Base-by-base conservation (phyloP, 331 rosid species). In the Erythrophleum ivorense region DNA sequence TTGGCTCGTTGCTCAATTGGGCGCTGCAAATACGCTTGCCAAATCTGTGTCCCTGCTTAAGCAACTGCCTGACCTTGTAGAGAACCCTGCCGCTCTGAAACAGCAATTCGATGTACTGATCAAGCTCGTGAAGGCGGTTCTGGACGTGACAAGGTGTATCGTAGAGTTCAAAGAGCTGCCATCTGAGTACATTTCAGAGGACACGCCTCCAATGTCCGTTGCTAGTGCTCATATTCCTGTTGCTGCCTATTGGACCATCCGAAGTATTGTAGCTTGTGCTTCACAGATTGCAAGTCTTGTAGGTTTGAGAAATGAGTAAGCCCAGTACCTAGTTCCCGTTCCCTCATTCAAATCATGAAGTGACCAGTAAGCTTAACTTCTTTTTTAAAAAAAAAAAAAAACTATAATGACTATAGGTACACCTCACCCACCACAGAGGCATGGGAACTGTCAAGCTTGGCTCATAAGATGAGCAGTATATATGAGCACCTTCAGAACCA, bases 191-290 rank as follows among this genome's bases (percentile, higher is more conserved):
- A 87, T 95, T 14, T 89, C 98, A 18, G 90, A 85, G 57, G 94
- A 91, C 79, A 86, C 87, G 3, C 87, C 94, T 43, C 88, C 97
- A 77, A 73, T 93, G 89, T 83, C 92, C 4, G 70, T 78, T 86
- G 93, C 88, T 46, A 73, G 77, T 52, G 84, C 96, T 78, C 88
- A 88, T 82, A 82, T 91, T 82, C 98, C 98, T 55, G 85, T 92
- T 83, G 98, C 98, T 55, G 77, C 91, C 10, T 95, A 95, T 79
- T 95, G 98, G 98, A 88, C 86, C 79, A 80, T 93, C 63, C 67
- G 97, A 71, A 87, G 96, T 65, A 84, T 87, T 13, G 89, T 93
- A 49, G 97, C 98, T 67, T 90, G 96, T 76, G 82, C 97, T 19
- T 82, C 92, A 7, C 92, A 86, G 65, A 87, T 91, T 85, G 68